phyloP scores from a whole-genome alignment of 2,329 filamentous ascomycete genomes.

The Fusarium sp. region DNA sequence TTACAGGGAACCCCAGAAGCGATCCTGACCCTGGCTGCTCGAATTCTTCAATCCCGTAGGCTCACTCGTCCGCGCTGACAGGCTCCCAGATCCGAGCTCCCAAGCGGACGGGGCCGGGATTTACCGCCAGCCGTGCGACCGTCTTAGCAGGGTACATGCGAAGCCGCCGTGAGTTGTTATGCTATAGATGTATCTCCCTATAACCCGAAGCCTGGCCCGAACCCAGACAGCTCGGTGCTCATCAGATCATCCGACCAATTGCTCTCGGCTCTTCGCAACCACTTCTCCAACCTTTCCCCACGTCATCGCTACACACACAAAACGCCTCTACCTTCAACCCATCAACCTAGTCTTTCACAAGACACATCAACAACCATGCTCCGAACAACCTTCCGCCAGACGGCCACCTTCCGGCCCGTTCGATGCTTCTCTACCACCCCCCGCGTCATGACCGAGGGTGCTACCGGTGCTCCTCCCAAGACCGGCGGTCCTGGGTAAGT shows the following conservation, averaged over 20 bases:
- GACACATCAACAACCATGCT: constrained; percentile 66
- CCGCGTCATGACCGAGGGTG: constrained; percentile 75
- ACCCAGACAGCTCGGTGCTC: constrained; percentile 25
- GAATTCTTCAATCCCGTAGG: constrained; percentile 35
- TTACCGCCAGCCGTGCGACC: constrained; percentile 31
- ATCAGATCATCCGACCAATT: constrained; percentile 44
- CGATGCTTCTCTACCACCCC: constrained; percentile 72
- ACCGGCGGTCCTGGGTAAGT: constrained; percentile 66
- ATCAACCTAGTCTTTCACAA: constrained; percentile 9
- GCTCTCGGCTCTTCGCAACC: constrained; percentile 23
- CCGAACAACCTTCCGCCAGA: constrained; percentile 71
- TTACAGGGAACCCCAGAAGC: constrained; percentile 14
- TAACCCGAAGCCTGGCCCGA: constrained; percentile 11
- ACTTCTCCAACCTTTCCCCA: constrained; percentile 33
- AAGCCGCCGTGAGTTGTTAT: rapidly evolving
- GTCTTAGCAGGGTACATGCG: constrained; percentile 32
- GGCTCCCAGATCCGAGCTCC: constrained; percentile 32
- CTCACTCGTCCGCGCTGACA: constrained; percentile 3
- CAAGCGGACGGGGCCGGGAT: constrained; percentile 39
- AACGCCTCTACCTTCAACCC: constrained; percentile 26
- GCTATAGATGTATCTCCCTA: constrained; percentile 25
- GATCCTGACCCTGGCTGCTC: constrained; percentile 21
- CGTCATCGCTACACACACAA: constrained; percentile 43
- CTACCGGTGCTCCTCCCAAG: constrained; percentile 72
- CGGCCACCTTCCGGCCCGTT: constrained; percentile 65